A percentile compares a stretch with the other conserved stretches of the same genome.
Evolutionary conservation across 495 filamentous ascomycete genomes (phyloP).

Genomic region (Talaromyces proteolyticus): DNA sequence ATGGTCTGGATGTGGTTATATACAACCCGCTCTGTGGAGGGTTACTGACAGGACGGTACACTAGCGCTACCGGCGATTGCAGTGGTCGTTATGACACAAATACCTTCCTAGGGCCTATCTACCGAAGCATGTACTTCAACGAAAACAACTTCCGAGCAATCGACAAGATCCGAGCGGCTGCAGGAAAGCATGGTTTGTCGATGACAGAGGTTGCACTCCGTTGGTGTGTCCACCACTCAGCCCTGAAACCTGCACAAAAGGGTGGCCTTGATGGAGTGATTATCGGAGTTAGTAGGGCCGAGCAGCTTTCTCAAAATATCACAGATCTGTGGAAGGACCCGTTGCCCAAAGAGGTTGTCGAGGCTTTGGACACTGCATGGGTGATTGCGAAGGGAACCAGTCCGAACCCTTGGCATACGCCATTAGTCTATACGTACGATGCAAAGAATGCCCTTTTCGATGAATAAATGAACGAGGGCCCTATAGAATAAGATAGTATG

Average conservation of each 20-base stretch:
- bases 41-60: constrained; percentile 81
- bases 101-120: constrained; percentile 50
- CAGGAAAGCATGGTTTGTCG: constrained; percentile 68
- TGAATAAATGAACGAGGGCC: no score
- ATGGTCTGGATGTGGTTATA: constrained; percentile 81
- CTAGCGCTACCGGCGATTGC: constrained; percentile 57
- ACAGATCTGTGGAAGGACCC: constrained; percentile 79
- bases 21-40: constrained; percentile 89
- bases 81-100: constrained; percentile 66
- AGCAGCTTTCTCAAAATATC: constrained; percentile 72
- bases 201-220: constrained; percentile 79
- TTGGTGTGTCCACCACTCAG: constrained; percentile 77
- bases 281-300: constrained; percentile 69
- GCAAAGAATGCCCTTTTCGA: no score
- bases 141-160: constrained; percentile 74
- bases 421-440: background rate
- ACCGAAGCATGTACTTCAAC: constrained; percentile 76
- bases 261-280: constrained; percentile 76
- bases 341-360: constrained; percentile 75
- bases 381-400: constrained; percentile 6
- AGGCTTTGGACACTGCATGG: constrained; percentile 69
- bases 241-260: constrained; percentile 67
- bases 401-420: constrained; percentile 12
- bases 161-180: constrained; percentile 64
- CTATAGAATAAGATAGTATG: no score